Percentiles rank a stretch among this genome's conserved stretches.
Evolutionary conservation across 768 basidiomycete genomes (phyloP).

Genomic region (Suillus occidentalis): DNA sequence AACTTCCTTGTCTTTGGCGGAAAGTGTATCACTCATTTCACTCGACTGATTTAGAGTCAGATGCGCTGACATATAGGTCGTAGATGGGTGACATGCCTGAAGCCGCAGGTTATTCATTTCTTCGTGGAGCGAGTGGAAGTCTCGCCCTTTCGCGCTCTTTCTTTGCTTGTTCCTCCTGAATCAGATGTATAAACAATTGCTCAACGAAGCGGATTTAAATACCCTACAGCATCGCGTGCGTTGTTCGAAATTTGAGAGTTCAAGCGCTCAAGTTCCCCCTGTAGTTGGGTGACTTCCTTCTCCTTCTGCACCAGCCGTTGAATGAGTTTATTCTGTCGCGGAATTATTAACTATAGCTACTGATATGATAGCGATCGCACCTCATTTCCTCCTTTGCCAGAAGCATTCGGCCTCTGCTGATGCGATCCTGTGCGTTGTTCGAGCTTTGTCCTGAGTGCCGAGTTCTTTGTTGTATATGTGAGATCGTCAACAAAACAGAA

Average conservation of each 20-base stretch:
- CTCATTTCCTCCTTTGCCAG: slow-evolving; percentile 56
- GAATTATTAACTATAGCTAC: neutral
- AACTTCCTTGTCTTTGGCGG: slow-evolving; percentile 70
- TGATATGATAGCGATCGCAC: slow-evolving; percentile 33
- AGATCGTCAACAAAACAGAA: slow-evolving; percentile 26
- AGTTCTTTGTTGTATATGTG: neutral
- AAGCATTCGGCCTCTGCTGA: slow-evolving; percentile 36
- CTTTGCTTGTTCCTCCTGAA: slow-evolving; percentile 69
- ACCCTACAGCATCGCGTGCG: slow-evolving; percentile 57
- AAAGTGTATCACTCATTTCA: slow-evolving; percentile 48
- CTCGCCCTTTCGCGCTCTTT: slow-evolving; percentile 75
- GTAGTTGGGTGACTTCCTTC: slow-evolving; percentile 75
- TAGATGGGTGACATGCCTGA: slow-evolving; percentile 47
- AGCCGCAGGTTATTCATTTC: slow-evolving; percentile 72
- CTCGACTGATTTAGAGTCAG: slow-evolving; percentile 40
- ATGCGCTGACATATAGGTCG: slow-evolving; percentile 1
- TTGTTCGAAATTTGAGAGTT: slow-evolving; percentile 59
- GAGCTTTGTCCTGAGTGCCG: neutral
- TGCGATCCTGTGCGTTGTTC: neutral
- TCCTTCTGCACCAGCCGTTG: slow-evolving; percentile 84
- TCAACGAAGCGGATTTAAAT: neutral
- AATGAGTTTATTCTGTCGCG: slow-evolving; percentile 67
- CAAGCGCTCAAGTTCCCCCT: slow-evolving; percentile 66
- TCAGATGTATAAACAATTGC: neutral
- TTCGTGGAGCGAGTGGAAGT: slow-evolving; percentile 69